Conservation (phyloP, 2,329 filamentous ascomycete species). For the Blastomyces emzantsi region DNA sequence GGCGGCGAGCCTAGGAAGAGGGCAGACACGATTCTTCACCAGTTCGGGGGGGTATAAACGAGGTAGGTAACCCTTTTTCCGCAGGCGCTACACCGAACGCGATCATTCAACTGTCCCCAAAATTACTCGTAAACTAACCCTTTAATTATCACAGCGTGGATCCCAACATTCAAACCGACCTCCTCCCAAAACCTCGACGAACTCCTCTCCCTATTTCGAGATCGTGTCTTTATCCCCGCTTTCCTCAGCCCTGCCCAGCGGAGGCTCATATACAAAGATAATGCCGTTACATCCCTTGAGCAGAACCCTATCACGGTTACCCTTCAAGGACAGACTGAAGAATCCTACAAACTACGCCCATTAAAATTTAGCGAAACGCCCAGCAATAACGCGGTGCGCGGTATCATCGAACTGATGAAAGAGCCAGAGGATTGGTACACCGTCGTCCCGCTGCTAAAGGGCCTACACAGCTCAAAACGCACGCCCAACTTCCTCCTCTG, state of each 20-base stretch:
- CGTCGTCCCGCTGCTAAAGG: slow-evolving; percentile 34
- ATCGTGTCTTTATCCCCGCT: slow-evolving; percentile 38
- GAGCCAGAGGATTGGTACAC: slow-evolving; percentile 34
- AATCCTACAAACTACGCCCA: slow-evolving; percentile 32
- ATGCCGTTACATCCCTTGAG: slow-evolving; percentile 25
- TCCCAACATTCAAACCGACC: slow-evolving; percentile 34
- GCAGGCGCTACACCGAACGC: not conserved
- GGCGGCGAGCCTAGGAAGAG: slow-evolving; percentile 19
- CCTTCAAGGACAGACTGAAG: slow-evolving; percentile 27
- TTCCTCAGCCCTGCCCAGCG: slow-evolving; percentile 31
- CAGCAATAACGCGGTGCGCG: slow-evolving; percentile 24
- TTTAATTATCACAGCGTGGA: slow-evolving; percentile 14
- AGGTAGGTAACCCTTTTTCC: slow-evolving; percentile 21
- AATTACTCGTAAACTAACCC: not conserved
- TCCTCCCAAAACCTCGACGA: slow-evolving; percentile 34
- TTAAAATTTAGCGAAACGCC: slow-evolving; percentile 29
- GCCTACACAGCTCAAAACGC: slow-evolving; percentile 27
- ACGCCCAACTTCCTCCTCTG: slow-evolving; percentile 20
- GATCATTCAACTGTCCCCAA: too few relatives aligned
- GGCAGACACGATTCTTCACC: slow-evolving; percentile 19
- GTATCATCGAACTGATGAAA: slow-evolving; percentile 30
- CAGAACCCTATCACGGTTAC: slow-evolving; percentile 35
- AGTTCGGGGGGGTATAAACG: slow-evolving; percentile 27
- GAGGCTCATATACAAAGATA: slow-evolving; percentile 33
- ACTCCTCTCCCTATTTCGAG: slow-evolving; percentile 33